Evolutionary conservation across 176 grass and related monocot genomes (phyloP).

Genomic region (Triticum monococcum): DNA sequence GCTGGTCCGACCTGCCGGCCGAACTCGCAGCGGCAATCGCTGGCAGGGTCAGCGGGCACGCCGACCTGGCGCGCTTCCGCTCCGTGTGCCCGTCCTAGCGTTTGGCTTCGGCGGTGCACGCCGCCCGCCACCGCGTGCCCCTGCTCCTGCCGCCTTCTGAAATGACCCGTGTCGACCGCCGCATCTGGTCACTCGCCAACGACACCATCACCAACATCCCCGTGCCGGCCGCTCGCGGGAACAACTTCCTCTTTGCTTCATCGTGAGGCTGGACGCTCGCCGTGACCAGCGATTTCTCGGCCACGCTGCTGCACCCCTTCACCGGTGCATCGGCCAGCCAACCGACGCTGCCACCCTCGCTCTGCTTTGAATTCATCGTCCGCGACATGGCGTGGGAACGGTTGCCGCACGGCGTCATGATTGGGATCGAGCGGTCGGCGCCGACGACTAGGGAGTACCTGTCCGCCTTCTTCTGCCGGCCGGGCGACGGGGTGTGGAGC

Average conservation of each 20-base stretch:
- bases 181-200: background rate
- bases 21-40: too few relatives aligned
- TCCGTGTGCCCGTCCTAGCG: background rate
- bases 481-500: background rate
- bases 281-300: background rate
- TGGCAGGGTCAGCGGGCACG: background rate
- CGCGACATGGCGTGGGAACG: background rate
- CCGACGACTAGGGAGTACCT: too few relatives aligned
- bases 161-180: too few relatives aligned
- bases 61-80: background rate
- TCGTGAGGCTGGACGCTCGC: background rate
- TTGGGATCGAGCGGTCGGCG: background rate
- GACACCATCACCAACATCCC: background rate
- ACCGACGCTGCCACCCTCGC: background rate
- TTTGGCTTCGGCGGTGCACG: background rate
- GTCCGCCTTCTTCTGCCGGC: background rate
- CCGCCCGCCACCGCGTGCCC: background rate
- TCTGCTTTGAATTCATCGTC: background rate
- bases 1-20: too few relatives aligned
- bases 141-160: too few relatives aligned
- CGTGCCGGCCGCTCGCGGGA: background rate
- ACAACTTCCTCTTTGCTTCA: slow-evolving; percentile 16
- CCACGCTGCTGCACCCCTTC: background rate
- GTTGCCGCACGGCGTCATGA: background rate
- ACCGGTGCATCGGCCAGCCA: background rate